phyloP scores from a whole-genome alignment of 768 basidiomycete species.

The Amanita molliuscula region DNA sequence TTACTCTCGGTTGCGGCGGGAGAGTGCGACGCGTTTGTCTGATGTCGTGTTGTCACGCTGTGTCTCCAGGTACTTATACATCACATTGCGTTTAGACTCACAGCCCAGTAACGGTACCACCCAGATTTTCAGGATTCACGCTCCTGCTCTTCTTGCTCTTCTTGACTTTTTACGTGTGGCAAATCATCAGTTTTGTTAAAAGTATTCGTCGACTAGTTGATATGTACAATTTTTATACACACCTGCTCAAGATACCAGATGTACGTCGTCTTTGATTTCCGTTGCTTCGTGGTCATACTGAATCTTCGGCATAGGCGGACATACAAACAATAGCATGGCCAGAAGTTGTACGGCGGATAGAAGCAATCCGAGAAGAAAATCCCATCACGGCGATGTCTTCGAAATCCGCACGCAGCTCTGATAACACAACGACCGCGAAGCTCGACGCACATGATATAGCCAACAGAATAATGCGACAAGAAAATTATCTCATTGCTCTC shows the following conservation, averaged over 20 bases:
- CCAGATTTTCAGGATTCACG: slow-evolving; percentile 77
- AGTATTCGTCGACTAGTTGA: slow-evolving; percentile 74
- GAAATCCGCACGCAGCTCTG: slow-evolving; percentile 33
- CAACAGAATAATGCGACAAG: slow-evolving; percentile 95
- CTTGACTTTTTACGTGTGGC: slow-evolving; percentile 82
- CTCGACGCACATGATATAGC: slow-evolving; percentile 98
- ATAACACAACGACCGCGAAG: slow-evolving; percentile 67
- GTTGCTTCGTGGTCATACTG: slow-evolving; percentile 1
- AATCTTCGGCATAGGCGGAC: slow-evolving; percentile 54
- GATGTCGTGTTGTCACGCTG: slow-evolving; percentile 81
- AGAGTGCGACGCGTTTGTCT: slow-evolving; percentile 56
- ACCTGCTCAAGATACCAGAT: slow-evolving; percentile 90
- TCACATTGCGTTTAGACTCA: not conserved
- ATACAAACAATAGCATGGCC: slow-evolving; percentile 98
- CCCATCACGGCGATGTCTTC: slow-evolving; percentile 84
- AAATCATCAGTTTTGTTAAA: slow-evolving; percentile 69
- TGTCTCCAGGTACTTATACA: slow-evolving; percentile 54
- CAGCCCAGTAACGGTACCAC: not conserved
- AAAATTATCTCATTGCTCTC: slow-evolving; percentile 95
- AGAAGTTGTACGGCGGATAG: slow-evolving; percentile 85
- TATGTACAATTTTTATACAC: slow-evolving; percentile 94
- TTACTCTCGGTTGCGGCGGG: slow-evolving; percentile 68
- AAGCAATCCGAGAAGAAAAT: slow-evolving; percentile 84
- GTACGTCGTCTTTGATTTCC: slow-evolving; percentile 31
- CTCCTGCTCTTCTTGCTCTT: slow-evolving; percentile 80